Conservation (phyloP, 495 filamentous ascomycete genomes). For the Aspergillus sclerotioniger region DNA sequence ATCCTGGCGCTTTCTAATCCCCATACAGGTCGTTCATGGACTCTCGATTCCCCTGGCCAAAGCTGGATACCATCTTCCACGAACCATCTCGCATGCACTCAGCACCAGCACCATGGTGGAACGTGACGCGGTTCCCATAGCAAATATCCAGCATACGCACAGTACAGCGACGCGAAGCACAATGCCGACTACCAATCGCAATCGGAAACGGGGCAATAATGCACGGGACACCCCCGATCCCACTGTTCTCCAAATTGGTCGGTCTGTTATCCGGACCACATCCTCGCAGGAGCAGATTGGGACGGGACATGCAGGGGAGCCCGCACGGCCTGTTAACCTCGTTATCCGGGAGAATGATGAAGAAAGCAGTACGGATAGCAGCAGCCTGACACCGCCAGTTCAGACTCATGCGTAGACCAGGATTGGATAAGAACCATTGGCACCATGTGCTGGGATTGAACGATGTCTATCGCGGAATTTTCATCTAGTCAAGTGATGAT, state of each 20-base stretch:
- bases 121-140: conserved; percentile 31
- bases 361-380: background rate
- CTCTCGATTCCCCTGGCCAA: conserved; percentile 83
- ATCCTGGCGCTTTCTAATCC: conserved; percentile 15
- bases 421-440: background rate
- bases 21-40: conserved; percentile 72
- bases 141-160: conserved; percentile 29
- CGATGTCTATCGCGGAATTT: background rate
- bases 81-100: conserved; percentile 65
- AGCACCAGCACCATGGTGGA: conserved; percentile 37
- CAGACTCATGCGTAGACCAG: background rate
- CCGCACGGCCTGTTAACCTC: conserved; percentile 35
- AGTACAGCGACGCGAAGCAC: conserved; percentile 35
- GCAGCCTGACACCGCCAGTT: background rate
- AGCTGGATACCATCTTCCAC: conserved; percentile 73
- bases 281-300: conserved; percentile 25
- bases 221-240: conserved; percentile 26
- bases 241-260: conserved; percentile 52
- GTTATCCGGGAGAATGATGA: conserved; percentile 15
- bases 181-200: conserved; percentile 20
- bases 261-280: conserved; percentile 37
- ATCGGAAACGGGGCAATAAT: conserved; percentile 25
- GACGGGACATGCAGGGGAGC: conserved; percentile 29
- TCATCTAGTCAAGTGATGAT: background rate
- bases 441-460: background rate